phyloP scores from a whole-genome alignment of 306 rosid species.

The Arachis hypogaea region DNA sequence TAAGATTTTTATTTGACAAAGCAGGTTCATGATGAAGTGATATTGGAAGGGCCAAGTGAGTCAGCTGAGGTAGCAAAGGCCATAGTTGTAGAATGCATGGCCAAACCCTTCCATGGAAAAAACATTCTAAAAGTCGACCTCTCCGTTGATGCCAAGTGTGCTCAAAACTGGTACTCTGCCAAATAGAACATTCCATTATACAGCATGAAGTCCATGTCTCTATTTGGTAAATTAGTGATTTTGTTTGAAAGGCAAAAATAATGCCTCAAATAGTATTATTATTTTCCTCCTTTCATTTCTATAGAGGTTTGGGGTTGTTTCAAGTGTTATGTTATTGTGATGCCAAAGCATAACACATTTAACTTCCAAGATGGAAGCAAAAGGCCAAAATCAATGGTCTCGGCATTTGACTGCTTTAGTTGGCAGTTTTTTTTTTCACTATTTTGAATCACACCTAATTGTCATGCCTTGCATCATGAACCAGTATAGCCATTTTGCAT shows the following conservation, averaged over 20 bases:
- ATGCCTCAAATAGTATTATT: conserved; percentile 2
- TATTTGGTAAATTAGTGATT: conserved; percentile 13
- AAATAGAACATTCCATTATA: conserved; percentile 48
- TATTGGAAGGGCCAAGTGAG: conserved; percentile 87
- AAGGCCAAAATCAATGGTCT: conserved; percentile 38
- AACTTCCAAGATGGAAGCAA: conserved; percentile 24
- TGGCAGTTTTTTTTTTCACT: not conserved
- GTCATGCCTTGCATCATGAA: conserved; percentile 36
- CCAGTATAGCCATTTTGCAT: conserved; percentile 16
- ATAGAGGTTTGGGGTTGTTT: conserved; percentile 40
- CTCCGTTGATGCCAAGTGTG: conserved; percentile 88
- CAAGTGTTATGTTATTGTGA: conserved; percentile 37
- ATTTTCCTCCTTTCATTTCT: conserved; percentile 12
- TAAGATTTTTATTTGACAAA: conserved; percentile 38
- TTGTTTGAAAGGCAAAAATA: conserved; percentile 22
- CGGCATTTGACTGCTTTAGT: conserved; percentile 29
- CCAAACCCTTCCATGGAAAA: conserved; percentile 73
- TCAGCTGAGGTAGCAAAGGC: conserved; percentile 79
- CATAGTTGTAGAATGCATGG: conserved; percentile 88
- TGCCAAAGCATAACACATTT: conserved; percentile 26
- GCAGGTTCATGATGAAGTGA: conserved; percentile 94
- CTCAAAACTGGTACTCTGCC: conserved; percentile 80
- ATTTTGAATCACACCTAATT: conserved; percentile 3
- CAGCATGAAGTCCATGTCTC: conserved; percentile 18
- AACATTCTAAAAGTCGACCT: conserved; percentile 80